Conservation (phyloP, 2,329 filamentous ascomycete species). For the Coniochaeta ligniaria region DNA sequence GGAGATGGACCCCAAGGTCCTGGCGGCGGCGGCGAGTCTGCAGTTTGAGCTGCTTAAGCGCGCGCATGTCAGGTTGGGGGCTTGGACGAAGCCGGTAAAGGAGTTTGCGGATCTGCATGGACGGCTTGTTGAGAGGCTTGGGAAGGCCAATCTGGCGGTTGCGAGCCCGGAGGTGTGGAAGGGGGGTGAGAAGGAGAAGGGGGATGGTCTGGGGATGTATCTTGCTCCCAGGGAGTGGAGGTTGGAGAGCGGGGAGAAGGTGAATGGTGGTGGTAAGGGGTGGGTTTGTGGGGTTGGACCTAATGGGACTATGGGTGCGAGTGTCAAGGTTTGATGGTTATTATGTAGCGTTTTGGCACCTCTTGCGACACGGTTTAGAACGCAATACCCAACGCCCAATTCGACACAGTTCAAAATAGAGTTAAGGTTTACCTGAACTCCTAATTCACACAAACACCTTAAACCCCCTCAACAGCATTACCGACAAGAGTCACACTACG, state of each 20-base stretch:
- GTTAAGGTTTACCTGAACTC: too few species aligned
- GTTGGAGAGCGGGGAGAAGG: slow-evolving; percentile 4
- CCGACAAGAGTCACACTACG: too few species aligned
- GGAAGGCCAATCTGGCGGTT: slow-evolving; percentile 8
- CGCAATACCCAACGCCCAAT: too few species aligned
- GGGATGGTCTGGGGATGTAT: slow-evolving; percentile 9
- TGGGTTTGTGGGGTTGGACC: neutral
- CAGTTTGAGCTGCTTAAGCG: slow-evolving; percentile 12
- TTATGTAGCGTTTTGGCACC: too few species aligned
- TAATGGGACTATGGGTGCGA: neutral
- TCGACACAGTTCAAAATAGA: too few species aligned
- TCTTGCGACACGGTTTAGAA: too few species aligned
- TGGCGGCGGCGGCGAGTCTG: slow-evolving; percentile 12
- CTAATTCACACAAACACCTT: too few species aligned
- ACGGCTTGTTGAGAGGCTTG: slow-evolving; percentile 8
- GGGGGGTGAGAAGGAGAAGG: neutral
- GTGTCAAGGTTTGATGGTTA: neutral
- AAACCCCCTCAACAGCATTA: too few species aligned
- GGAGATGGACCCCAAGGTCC: slow-evolving; percentile 2
- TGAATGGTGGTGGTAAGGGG: neutral
- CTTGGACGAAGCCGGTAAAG: slow-evolving; percentile 14
- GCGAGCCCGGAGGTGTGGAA: slow-evolving; percentile 15
- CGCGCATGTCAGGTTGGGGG: slow-evolving; percentile 10
- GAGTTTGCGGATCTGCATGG: slow-evolving; percentile 14
- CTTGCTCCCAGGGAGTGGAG: slow-evolving; percentile 9